A percentile compares a stretch with the other conserved stretches of the same genome.
Conservation (phyloP, 768 basidiomycete genomes). For the Tubosaeta brunneosetosa region DNA sequence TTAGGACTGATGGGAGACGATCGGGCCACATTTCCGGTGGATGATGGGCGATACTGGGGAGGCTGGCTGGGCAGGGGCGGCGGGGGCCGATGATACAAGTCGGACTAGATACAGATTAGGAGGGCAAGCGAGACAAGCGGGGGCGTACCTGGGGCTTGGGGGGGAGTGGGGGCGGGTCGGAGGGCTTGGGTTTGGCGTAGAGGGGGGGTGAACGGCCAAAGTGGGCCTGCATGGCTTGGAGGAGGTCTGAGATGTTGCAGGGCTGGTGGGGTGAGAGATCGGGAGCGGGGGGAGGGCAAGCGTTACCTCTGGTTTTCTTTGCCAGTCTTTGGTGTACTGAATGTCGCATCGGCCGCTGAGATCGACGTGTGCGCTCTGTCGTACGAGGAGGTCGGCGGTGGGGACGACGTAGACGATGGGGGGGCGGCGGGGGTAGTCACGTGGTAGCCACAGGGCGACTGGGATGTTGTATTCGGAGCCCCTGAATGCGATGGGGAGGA, state of each 20-base stretch:
- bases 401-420: constrained; percentile 92
- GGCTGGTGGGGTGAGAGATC: constrained; percentile 43
- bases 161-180: constrained; percentile 35
- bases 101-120: constrained; percentile 15
- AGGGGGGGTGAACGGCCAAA: constrained; percentile 88
- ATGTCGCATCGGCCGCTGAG: constrained; percentile 69
- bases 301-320: constrained; percentile 60
- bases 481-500: constrained; percentile 82
- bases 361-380: constrained; percentile 70
- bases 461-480: constrained; percentile 88
- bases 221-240: constrained; percentile 72
- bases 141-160: constrained; percentile 35
- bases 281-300: constrained; percentile 7
- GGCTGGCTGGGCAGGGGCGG: constrained; percentile 31
- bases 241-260: constrained; percentile 66
- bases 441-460: constrained; percentile 80
- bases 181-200: constrained; percentile 69
- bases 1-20: constrained; percentile 22
- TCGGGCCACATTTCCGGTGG: constrained; percentile 18
- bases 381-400: constrained; percentile 85
- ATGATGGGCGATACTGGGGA: constrained; percentile 26
- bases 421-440: constrained; percentile 75
- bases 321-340: constrained; percentile 75
- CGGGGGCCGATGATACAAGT: constrained; percentile 33
- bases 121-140: background rate